Percentiles rank a stretch among this genome's conserved stretches.
Evolutionary conservation across 257 asterid genomes (phyloP).

Genomic region (Scutellaria galericulata): DNA sequence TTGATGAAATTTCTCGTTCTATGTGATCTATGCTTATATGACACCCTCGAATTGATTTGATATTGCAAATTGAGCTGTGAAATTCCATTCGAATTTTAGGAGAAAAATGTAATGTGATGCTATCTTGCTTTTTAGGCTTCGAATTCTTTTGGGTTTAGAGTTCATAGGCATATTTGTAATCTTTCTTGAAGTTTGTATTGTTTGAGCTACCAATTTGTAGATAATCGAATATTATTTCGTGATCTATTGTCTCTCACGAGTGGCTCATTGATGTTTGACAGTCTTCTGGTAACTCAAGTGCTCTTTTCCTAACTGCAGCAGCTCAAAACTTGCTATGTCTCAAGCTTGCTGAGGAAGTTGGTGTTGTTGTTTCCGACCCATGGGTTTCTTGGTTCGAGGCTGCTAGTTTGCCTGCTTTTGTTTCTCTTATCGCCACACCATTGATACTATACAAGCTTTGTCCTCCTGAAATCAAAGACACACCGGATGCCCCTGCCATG

Average conservation of each 20-base stretch:
- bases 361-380: constrained; percentile 66
- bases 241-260: constrained; percentile 36
- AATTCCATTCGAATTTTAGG: not conserved
- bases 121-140: too few relatives aligned
- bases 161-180: not conserved
- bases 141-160: not conserved
- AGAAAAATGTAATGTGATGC: not conserved
- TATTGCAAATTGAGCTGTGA: constrained; percentile 2
- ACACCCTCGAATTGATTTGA: not conserved
- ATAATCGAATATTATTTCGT: constrained; percentile 1
- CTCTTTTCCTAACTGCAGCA: constrained; percentile 94
- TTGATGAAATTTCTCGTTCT: too few relatives aligned
- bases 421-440: constrained; percentile 71
- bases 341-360: constrained; percentile 81
- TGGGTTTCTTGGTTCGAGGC: constrained; percentile 87
- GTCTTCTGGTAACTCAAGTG: constrained; percentile 93
- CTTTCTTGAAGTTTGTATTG: not conserved
- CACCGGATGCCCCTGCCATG: constrained; percentile 85
- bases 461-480: constrained; percentile 85
- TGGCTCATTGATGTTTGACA: constrained; percentile 52
- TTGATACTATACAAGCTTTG: constrained; percentile 63
- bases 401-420: constrained; percentile 75
- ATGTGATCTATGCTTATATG: too few relatives aligned
- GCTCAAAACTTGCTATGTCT: constrained; percentile 88
- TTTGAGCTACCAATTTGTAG: not conserved